Base-by-base conservation (phyloP, 1,284 basidiomycete species). In the Wallemia ichthyophaga region DNA sequence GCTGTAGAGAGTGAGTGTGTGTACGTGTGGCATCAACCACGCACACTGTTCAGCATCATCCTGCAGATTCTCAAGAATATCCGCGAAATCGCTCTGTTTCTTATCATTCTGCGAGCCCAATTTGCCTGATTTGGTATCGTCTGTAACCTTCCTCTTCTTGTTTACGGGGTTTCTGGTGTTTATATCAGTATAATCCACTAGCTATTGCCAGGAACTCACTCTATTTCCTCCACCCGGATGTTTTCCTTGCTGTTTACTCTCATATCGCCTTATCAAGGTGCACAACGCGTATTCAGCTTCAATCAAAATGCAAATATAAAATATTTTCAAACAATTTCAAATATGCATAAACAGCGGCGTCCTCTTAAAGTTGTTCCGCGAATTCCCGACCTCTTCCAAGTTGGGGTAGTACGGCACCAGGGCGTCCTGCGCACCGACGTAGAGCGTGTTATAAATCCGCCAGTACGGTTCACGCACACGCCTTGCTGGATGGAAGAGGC, bases 391-490 rank as follows among this genome's bases (percentile, higher is more conserved):
- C 66, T 88, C 85, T 2, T 82, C 77, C 17, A 91, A 72, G 66
- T 89, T 85, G 26, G 92, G 91, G 69, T 91, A 95, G 73, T 91
- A 95, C 0, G 86, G 88, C 1, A 95, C 89, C 70, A 96, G 75
- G 7, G 86, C 80, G 67, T 95, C 89, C 57, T 80, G 71, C 0
- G 88, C 82, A 55, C 91, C 88, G 19, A 94, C 76, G 67, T 92
- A 87, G 26, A 60, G 59, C 19, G 66, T 65, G 60, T 69, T 70
- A 73, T 94, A 95, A 64, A 91, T 74, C 59, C 88, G 78, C 83
- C 88, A 95, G 68, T 91, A 92, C 5, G 78, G 87, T 74, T 98
- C 94, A 60, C 92, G 78, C 19, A 99, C 94, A 69, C 92, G 91
- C 61, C 94, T 76, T 2, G 94, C 91, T 0, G 92, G 92, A 58